Evolutionary conservation across 2,329 filamentous ascomycete genomes (phyloP).

Genomic region (Lasiodiplodia citricola): DNA sequence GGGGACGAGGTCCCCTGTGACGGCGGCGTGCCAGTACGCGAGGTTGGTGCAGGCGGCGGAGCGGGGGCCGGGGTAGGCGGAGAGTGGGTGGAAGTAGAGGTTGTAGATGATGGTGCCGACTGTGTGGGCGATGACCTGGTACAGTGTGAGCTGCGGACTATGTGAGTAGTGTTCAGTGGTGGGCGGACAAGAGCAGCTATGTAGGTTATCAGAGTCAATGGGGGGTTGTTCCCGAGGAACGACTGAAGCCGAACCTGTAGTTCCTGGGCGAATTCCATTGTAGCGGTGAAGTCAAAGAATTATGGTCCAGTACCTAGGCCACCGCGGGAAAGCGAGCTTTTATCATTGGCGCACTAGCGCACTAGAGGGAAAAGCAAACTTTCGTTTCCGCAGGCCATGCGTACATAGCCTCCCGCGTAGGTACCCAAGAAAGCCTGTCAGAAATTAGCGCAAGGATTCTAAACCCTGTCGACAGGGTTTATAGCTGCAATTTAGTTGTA

Average conservation of each 20-base stretch:
- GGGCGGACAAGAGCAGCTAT: background rate
- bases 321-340: too few relatives aligned
- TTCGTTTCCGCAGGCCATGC: too few relatives aligned
- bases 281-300: background rate
- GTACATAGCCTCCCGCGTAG: too few relatives aligned
- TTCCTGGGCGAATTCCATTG: background rate
- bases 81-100: constrained; percentile 50
- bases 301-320: background rate
- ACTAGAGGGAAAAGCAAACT: too few relatives aligned
- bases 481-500: too few relatives aligned
- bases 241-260: background rate
- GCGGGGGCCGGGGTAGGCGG: constrained; percentile 50
- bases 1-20: background rate
- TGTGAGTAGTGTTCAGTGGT: background rate
- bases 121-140: constrained; percentile 27
- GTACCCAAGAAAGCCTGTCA: too few relatives aligned
- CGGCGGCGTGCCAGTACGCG: constrained; percentile 28
- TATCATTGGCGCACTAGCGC: too few relatives aligned
- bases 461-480: too few relatives aligned
- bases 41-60: constrained; percentile 38
- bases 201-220: background rate
- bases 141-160: background rate
- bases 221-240: background rate
- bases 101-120: constrained; percentile 40
- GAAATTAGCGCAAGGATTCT: too few relatives aligned